A percentile compares a stretch with the other conserved stretches of the same genome.
Conservation (phyloP, 176 grass and related monocot species). For the Carex parvula region DNA sequence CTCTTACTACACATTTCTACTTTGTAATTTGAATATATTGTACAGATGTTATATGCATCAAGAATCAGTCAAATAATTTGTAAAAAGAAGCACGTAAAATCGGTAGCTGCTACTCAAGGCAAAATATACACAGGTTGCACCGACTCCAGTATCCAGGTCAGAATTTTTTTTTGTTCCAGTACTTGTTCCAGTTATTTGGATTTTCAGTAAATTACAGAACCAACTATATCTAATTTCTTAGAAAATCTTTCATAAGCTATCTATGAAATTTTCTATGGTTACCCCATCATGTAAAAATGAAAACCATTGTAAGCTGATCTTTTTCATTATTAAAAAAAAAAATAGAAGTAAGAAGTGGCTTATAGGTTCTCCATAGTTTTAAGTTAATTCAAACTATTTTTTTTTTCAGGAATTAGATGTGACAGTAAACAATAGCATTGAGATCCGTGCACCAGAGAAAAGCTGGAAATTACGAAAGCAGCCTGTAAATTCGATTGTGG, state of each 20-base stretch:
- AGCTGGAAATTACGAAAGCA: constrained; percentile 69
- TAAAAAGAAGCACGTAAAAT: constrained; percentile 79
- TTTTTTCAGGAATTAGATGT: constrained; percentile 80
- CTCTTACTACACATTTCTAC: constrained; percentile 12
- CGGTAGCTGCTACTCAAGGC: constrained; percentile 58
- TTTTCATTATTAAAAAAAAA: background rate
- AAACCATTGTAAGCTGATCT: background rate
- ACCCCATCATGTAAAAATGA: background rate
- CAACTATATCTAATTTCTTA: background rate
- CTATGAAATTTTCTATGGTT: background rate
- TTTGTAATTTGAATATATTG: constrained; percentile 13
- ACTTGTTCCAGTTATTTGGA: background rate
- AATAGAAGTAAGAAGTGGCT: background rate
- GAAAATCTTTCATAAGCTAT: background rate
- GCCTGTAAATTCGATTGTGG: constrained; percentile 57
- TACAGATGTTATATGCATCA: constrained; percentile 66
- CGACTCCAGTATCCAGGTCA: constrained; percentile 88
- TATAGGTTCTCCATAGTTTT: background rate
- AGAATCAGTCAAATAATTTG: constrained; percentile 70
- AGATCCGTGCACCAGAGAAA: constrained; percentile 53
- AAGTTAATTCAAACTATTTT: background rate
- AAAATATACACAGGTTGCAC: constrained; percentile 89
- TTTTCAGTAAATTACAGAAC: background rate
- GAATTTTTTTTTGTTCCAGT: constrained; percentile 20
- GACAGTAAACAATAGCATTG: constrained; percentile 45